Evolutionary conservation across 306 rosid genomes (phyloP).

Genomic region (Cucumis cinereus): DNA sequence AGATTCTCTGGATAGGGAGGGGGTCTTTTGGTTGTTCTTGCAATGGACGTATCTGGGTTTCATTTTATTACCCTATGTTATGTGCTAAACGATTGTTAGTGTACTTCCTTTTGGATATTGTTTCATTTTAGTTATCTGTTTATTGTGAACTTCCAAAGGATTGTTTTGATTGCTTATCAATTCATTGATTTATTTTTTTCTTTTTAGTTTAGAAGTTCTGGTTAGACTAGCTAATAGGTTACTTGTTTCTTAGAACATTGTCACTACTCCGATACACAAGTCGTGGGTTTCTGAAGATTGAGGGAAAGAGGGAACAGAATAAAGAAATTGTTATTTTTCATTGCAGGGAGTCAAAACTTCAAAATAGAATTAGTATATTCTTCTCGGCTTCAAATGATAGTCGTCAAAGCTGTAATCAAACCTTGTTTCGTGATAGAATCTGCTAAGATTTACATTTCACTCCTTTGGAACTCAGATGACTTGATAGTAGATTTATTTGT

Average conservation of each 20-base stretch:
- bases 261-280: not conserved
- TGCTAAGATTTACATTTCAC: not conserved
- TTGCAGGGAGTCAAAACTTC: not conserved
- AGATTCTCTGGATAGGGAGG: not conserved
- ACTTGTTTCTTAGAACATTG: not conserved
- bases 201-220: not conserved
- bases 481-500: not conserved
- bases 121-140: not conserved
- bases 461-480: not conserved
- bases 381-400: not conserved
- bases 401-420: not conserved
- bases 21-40: not conserved
- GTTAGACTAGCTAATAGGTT: not conserved
- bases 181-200: not conserved
- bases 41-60: not conserved
- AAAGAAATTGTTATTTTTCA: not conserved
- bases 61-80: not conserved
- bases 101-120: not conserved
- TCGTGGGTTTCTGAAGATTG: not conserved
- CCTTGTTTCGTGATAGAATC: not conserved
- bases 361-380: not conserved
- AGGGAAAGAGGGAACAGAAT: not conserved
- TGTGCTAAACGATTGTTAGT: no score
- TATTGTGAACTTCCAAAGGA: not conserved
- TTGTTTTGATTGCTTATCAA: not conserved